Conservation (phyloP, 768 basidiomycete species). For the Tulasnella sp. region DNA sequence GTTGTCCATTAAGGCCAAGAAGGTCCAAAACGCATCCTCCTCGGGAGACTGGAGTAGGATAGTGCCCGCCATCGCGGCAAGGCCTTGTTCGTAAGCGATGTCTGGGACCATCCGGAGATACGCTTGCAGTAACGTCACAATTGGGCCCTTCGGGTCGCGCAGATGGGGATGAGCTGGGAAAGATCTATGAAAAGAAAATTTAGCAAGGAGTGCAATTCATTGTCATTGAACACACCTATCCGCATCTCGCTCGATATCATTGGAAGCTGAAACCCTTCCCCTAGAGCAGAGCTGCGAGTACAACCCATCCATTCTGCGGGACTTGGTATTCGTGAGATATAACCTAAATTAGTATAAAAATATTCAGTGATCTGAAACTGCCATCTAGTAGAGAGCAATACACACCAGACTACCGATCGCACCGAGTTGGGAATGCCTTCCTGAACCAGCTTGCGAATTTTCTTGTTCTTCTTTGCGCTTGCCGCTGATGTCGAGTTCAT, state of each 20-base stretch:
- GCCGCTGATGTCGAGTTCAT: constrained; percentile 61
- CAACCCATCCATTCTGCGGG: constrained; percentile 66
- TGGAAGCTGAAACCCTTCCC: constrained; percentile 53
- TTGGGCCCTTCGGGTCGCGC: constrained; percentile 57
- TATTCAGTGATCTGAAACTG: not conserved
- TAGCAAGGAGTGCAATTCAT: not conserved
- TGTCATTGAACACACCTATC: constrained; percentile 42
- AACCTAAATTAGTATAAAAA: constrained; percentile 42
- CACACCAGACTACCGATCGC: constrained; percentile 75
- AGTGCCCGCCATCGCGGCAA: constrained; percentile 72
- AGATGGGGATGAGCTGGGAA: constrained; percentile 65
- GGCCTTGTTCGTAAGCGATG: constrained; percentile 68
- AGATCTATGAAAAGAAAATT: constrained; percentile 31
- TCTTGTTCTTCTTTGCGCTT: constrained; percentile 77
- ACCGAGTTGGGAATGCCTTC: constrained; percentile 84
- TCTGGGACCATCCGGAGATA: constrained; percentile 88
- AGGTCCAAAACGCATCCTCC: constrained; percentile 91
- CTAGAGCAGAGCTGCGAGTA: constrained; percentile 66
- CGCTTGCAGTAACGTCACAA: constrained; percentile 64
- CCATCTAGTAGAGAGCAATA: not conserved
- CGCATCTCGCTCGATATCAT: constrained; percentile 65
- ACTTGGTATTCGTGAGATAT: constrained; percentile 75
- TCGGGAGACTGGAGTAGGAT: constrained; percentile 75
- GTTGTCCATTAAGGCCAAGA: constrained; percentile 82
- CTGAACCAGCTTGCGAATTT: constrained; percentile 69